Conservation (phyloP, 768 basidiomycete species). For the Bullera alba region DNA sequence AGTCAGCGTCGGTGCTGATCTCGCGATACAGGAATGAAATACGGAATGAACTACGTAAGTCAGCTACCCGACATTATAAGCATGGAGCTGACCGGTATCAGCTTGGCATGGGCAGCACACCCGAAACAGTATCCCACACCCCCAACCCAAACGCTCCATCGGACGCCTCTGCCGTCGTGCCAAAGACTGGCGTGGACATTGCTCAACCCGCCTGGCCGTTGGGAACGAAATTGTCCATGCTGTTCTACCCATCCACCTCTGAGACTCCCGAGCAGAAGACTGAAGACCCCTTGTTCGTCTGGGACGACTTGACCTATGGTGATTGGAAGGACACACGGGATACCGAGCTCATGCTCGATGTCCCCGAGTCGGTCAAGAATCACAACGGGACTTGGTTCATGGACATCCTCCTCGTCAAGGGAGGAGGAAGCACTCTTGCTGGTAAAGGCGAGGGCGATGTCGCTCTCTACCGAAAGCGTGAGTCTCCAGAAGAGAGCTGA, state of each 20-base stretch:
- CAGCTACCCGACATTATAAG: background rate
- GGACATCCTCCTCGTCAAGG: conserved; percentile 38
- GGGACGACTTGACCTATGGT: conserved; percentile 42
- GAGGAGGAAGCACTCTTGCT: conserved; percentile 17
- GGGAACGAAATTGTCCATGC: conserved; percentile 39
- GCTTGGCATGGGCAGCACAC: too few species aligned
- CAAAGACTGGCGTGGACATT: background rate
- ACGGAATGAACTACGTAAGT: conserved; percentile 36
- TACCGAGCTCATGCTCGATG: conserved; percentile 33
- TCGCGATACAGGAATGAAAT: conserved; percentile 24
- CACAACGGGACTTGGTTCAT: conserved; percentile 40
- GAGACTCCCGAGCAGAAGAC: conserved; percentile 11
- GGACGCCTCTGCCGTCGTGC: background rate
- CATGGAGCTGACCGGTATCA: too few species aligned
- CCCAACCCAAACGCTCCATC: background rate
- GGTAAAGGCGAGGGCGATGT: conserved; percentile 19
- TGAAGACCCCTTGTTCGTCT: conserved; percentile 26
- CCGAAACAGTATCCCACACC: background rate
- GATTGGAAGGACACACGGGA: conserved; percentile 38
- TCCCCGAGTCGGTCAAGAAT: conserved; percentile 32
- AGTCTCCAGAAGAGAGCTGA: conserved; percentile 4
- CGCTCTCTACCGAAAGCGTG: conserved; percentile 36
- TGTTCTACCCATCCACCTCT: conserved; percentile 35
- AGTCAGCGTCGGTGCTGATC: background rate
- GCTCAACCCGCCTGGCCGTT: conserved; percentile 35